Conservation (phyloP, 1,139 yeast genomes). For the Geotrichum restrictum region DNA sequence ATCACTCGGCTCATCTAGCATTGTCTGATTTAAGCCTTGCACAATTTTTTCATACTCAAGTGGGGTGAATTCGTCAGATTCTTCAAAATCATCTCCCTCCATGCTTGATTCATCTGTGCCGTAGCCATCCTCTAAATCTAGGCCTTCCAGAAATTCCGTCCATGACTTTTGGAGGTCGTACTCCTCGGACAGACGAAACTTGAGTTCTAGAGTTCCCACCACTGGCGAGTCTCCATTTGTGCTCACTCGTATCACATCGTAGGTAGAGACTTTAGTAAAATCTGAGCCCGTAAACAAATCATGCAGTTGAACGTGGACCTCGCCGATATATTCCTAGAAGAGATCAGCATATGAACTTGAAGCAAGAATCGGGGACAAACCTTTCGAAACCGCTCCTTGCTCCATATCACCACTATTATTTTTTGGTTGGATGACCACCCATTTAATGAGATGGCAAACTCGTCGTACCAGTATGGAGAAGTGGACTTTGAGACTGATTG, state of each 20-base stretch:
- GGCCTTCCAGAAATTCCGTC: constrained; percentile 10
- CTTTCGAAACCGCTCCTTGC: constrained; percentile 35
- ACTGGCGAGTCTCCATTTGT: background rate
- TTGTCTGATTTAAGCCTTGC: background rate
- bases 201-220: constrained; percentile 10
- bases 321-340: constrained; percentile 50
- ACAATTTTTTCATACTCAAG: constrained; percentile 13
- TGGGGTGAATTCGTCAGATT: constrained; percentile 12
- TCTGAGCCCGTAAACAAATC: background rate
- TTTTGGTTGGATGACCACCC: constrained; percentile 29
- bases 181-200: background rate
- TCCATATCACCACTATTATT: constrained; percentile 41
- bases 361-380: constrained; percentile 11
- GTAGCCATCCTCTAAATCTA: constrained; percentile 1
- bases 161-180: background rate
- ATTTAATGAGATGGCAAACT: constrained; percentile 32
- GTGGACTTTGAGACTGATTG: constrained; percentile 27
- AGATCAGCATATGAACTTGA: background rate
- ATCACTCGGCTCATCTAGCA: constrained; percentile 6
- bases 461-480: constrained; percentile 40
- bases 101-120: background rate
- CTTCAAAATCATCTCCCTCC: constrained; percentile 18
- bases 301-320: constrained; percentile 42
- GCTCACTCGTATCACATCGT: background rate
- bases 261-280: background rate